phyloP scores from a whole-genome alignment of 1,284 basidiomycete species.

The Earliella scabrosa region DNA sequence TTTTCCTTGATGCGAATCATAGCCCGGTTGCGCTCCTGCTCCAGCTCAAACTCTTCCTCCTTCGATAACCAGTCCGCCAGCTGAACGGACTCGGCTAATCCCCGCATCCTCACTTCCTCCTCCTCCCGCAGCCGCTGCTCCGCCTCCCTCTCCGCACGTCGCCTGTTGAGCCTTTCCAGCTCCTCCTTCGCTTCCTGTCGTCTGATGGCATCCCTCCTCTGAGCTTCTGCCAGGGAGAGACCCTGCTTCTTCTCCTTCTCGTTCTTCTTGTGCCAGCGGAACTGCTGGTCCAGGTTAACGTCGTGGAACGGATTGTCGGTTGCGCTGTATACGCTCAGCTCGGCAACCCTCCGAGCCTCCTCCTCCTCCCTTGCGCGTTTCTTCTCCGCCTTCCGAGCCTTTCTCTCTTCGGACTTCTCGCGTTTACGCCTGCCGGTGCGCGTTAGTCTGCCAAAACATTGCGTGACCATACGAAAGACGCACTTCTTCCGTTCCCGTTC shows the following conservation, averaged over 20 bases:
- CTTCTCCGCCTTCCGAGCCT: constrained; percentile 81
- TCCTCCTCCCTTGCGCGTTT: constrained; percentile 83
- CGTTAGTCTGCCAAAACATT: not conserved
- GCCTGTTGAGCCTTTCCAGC: constrained; percentile 87
- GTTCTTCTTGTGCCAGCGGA: constrained; percentile 98
- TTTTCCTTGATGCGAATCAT: constrained; percentile 95
- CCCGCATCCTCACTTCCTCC: constrained; percentile 87
- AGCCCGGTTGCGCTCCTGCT: constrained; percentile 91
- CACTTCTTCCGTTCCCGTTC: constrained; percentile 62
- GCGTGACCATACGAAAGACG: constrained; percentile 25
- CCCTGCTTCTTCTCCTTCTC: constrained; percentile 95
- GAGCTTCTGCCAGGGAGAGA: constrained; percentile 79
- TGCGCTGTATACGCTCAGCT: constrained; percentile 91
- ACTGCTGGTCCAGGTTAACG: constrained; percentile 92
- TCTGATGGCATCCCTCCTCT: constrained; percentile 79
- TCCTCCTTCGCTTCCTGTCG: constrained; percentile 94
- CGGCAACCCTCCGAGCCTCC: constrained; percentile 85
- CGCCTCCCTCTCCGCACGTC: constrained; percentile 90
- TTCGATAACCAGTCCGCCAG: constrained; percentile 99
- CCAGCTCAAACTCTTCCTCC: constrained; percentile 96
- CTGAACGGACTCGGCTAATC: constrained; percentile 91
- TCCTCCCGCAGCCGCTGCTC: constrained; percentile 90
- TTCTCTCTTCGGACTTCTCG: constrained; percentile 79
- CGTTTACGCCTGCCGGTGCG: constrained; percentile 70
- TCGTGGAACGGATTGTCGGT: constrained; percentile 98